Percentiles rank a stretch among this genome's conserved stretches.
These are phyloP conservation scores for Arthrocladium fulminans DNA, from an alignment of 2,329 filamentous ascomycete species.

Conservation along the genomic window DNA sequence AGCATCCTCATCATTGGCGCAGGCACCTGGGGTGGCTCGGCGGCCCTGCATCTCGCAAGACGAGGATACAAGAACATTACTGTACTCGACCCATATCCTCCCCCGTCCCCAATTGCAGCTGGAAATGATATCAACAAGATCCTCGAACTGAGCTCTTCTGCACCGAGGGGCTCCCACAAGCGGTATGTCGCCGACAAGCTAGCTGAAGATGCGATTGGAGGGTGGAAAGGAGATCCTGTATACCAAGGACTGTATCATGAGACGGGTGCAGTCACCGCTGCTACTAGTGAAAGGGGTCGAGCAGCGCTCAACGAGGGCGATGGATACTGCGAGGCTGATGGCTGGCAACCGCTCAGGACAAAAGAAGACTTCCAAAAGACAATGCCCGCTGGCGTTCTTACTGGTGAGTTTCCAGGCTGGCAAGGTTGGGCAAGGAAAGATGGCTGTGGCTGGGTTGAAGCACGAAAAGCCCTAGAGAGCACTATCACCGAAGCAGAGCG, in stretches of 20 bases:
- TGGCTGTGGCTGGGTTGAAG: slow-evolving; percentile 47
- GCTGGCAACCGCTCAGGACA: slow-evolving; percentile 31
- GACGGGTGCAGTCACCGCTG: slow-evolving; percentile 37
- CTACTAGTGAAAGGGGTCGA: slow-evolving; percentile 33
- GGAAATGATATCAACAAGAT: slow-evolving; percentile 43
- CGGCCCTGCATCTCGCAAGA: slow-evolving; percentile 38
- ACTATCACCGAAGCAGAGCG: slow-evolving; percentile 38
- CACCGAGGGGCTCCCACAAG: slow-evolving; percentile 10
- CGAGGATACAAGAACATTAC: slow-evolving; percentile 40
- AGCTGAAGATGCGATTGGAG: slow-evolving; percentile 27
- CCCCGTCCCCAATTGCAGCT: slow-evolving; percentile 41
- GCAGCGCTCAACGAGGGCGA: slow-evolving; percentile 32
- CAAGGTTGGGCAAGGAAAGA: slow-evolving; percentile 34
- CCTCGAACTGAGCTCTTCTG: slow-evolving; percentile 21
- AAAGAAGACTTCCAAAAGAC: slow-evolving; percentile 41
- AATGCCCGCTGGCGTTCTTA: slow-evolving; percentile 44
- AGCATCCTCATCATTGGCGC: slow-evolving; percentile 41
- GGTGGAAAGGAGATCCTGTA: slow-evolving; percentile 38
- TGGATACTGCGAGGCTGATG: slow-evolving; percentile 25
- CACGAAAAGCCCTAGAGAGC: slow-evolving; percentile 40
- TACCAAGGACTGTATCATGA: slow-evolving; percentile 40
- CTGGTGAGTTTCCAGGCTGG: slow-evolving; percentile 38
- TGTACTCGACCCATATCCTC: slow-evolving; percentile 37
- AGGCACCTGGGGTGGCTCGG: slow-evolving; percentile 40
- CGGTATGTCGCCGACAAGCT: slow-evolving; percentile 11